Percentiles rank a stretch among this genome's conserved stretches.
These are phyloP conservation scores for Lipomyces sp. DNA, from an alignment of 805 yeast species.

Conservation along the genomic window DNA sequence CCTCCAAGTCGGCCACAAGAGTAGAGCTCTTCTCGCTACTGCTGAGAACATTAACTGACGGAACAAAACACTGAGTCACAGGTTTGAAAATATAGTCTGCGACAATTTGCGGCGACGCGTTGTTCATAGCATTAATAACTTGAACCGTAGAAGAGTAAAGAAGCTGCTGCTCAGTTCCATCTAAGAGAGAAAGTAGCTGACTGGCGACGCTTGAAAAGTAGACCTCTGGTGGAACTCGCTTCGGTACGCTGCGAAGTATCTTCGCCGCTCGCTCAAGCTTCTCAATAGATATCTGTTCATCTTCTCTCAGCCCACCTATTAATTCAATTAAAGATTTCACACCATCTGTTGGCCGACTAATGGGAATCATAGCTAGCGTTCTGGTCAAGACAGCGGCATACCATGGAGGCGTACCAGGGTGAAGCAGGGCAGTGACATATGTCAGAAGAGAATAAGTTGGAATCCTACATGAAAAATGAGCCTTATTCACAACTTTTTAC, in stretches of 20 bases:
- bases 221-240: slow-evolving; percentile 42
- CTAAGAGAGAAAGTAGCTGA: slow-evolving; percentile 52
- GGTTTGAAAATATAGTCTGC: slow-evolving; percentile 55
- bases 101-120: slow-evolving; percentile 43
- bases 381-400: slow-evolving; percentile 49
- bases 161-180: slow-evolving; percentile 58
- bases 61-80: slow-evolving; percentile 3
- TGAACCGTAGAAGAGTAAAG: slow-evolving; percentile 48
- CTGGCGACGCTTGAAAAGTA: slow-evolving; percentile 60
- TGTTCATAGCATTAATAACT: slow-evolving; percentile 46
- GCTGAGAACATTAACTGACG: not conserved
- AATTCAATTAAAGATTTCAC: slow-evolving; percentile 72
- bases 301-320: slow-evolving; percentile 70
- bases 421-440: slow-evolving; percentile 55
- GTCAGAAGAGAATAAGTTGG: slow-evolving; percentile 66
- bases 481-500: slow-evolving; percentile 13
- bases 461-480: slow-evolving; percentile 21
- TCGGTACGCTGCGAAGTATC: slow-evolving; percentile 63
- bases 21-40: not conserved
- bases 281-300: slow-evolving; percentile 62
- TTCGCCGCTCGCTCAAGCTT: slow-evolving; percentile 66
- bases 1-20: slow-evolving; percentile 41
- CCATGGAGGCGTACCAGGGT: slow-evolving; percentile 47
- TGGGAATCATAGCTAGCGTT: slow-evolving; percentile 53
- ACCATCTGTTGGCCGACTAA: slow-evolving; percentile 60